Conservation (phyloP, 78 protist genomes). For the Bigelowiella natans region DNA sequence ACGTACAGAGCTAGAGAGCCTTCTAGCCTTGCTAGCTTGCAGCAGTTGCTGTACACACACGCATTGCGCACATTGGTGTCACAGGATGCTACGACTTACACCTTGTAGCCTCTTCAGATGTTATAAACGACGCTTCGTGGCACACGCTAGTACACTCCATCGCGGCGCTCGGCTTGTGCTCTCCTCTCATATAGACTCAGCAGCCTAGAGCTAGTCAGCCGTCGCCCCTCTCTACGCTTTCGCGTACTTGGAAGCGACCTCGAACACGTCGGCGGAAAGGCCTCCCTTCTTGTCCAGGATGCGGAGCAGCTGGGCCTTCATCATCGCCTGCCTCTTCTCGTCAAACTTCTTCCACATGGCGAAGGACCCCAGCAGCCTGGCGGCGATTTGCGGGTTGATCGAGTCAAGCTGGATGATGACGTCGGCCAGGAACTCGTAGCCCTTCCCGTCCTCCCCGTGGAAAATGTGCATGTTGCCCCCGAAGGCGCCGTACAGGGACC, state of each 20-base stretch:
- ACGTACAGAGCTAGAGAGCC: no score
- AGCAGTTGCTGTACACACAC: no score
- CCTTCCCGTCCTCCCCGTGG: conserved; percentile 10
- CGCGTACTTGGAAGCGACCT: neutral
- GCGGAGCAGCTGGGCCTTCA: conserved; percentile 1
- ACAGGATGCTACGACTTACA: no score
- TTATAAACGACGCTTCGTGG: no score
- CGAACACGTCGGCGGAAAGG: conserved; percentile 1
- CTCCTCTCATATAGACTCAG: no score
- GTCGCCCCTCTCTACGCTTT: no score
- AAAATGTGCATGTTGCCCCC: neutral
- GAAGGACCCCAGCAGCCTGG: neutral
- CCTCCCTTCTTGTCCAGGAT: neutral
- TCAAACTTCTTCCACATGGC: neutral
- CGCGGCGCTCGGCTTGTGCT: no score
- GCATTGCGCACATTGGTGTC: no score
- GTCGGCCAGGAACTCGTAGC: neutral
- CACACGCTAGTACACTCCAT: no score
- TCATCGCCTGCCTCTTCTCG: neutral
- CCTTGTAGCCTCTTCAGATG: no score
- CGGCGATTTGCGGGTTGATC: conserved; percentile 21
- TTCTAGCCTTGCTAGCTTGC: no score
- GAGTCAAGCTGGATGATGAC: neutral
- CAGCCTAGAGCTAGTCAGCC: no score
- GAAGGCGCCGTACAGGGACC: neutral